Evolutionary conservation across 441 rosid genomes (phyloP).

Genomic region (Gossypium davidsonii): DNA sequence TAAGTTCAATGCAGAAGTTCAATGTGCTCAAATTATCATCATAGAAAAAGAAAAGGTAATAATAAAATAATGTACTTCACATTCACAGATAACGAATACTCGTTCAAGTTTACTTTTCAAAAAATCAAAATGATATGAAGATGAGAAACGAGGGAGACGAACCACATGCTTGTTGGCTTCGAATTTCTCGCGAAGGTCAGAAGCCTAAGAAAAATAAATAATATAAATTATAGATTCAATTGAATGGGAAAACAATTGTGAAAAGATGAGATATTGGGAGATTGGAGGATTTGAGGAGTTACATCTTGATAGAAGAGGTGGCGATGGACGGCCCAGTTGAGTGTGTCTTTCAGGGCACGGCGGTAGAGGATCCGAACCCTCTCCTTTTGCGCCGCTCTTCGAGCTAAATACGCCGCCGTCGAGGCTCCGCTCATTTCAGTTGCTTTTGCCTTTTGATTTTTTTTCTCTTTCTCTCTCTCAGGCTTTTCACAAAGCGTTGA

Average conservation of each 20-base stretch:
- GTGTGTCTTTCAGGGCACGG: slow-evolving; percentile 84
- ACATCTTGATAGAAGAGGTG: slow-evolving; percentile 85
- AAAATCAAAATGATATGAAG: neutral
- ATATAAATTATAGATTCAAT: neutral
- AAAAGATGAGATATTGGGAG: slow-evolving; percentile 5
- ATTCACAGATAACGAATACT: neutral
- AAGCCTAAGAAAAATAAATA: slow-evolving; percentile 40
- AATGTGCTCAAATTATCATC: slow-evolving; percentile 4
- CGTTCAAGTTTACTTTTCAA: neutral
- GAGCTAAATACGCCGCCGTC: slow-evolving; percentile 62
- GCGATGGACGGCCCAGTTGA: slow-evolving; percentile 97
- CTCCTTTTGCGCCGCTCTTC: slow-evolving; percentile 90
- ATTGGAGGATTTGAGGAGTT: slow-evolving; percentile 12
- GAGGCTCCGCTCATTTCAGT: slow-evolving; percentile 59
- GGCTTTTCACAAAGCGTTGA: slow-evolving; percentile 1
- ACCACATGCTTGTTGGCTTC: slow-evolving; percentile 79
- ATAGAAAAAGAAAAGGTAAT: neutral
- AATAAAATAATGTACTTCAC: too few species aligned
- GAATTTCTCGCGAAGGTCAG: slow-evolving; percentile 68
- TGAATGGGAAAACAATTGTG: neutral
- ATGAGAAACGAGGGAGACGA: slow-evolving; percentile 16
- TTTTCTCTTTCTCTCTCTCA: slow-evolving; percentile 8
- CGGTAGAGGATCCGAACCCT: slow-evolving; percentile 87
- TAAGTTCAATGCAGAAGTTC: neutral
- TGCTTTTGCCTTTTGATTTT: slow-evolving; percentile 29